A percentile compares a stretch with the other conserved stretches of the same genome.
Evolutionary conservation across 441 rosid species (phyloP).

Genomic region (Syzygium malaccense): DNA sequence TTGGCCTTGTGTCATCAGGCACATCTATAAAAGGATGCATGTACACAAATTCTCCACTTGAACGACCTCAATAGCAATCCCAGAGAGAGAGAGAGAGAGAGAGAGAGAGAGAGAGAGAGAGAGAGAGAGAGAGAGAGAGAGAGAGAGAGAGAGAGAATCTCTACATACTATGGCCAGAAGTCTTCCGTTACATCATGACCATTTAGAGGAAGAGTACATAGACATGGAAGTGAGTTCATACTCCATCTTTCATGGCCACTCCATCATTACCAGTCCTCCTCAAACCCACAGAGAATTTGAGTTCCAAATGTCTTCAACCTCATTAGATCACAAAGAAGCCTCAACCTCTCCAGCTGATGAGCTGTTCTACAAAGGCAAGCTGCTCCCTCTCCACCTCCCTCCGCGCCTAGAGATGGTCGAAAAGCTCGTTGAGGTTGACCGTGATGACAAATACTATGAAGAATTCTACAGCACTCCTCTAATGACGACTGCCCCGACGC

Average conservation of each 20-base stretch:
- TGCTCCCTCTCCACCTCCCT: constrained; percentile 71
- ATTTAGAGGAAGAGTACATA: constrained; percentile 47
- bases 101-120: neutral
- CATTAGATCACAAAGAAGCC: constrained; percentile 26
- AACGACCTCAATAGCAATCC: neutral
- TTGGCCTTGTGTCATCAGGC: constrained; percentile 5
- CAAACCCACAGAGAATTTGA: constrained; percentile 46
- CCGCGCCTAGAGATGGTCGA: constrained; percentile 61
- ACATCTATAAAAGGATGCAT: constrained; percentile 20
- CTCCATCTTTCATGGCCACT: constrained; percentile 30
- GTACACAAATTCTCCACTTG: constrained; percentile 7
- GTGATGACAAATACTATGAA: constrained; percentile 13
- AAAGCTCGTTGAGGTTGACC: constrained; percentile 24
- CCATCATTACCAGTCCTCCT: constrained; percentile 23
- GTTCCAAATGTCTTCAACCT: constrained; percentile 52
- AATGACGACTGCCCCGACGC: constrained; percentile 43
- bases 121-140: neutral
- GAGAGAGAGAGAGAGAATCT: neutral
- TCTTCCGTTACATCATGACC: neutral
- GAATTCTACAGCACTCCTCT: constrained; percentile 71
- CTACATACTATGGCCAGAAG: neutral
- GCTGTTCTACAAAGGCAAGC: constrained; percentile 72
- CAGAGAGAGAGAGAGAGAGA: neutral
- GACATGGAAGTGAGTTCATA: constrained; percentile 56
- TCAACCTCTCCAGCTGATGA: constrained; percentile 70